Conservation (phyloP, 2,329 filamentous ascomycete species). For the Herpomyces periplanetae region DNA sequence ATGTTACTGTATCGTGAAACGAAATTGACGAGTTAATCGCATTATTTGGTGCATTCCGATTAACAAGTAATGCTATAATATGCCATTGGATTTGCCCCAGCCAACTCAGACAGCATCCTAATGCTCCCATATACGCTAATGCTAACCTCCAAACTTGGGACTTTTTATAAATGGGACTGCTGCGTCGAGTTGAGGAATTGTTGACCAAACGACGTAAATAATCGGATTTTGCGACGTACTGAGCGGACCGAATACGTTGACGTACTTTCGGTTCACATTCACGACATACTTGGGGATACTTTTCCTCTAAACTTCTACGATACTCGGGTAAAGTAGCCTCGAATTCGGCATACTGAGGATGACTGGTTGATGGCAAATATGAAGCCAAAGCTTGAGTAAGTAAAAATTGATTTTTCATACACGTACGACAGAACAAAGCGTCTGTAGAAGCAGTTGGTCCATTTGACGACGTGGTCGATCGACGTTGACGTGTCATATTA, state of each 20-base stretch:
- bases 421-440: conserved; percentile 27
- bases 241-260: conserved; percentile 23
- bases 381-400: conserved; percentile 34
- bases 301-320: conserved; percentile 27
- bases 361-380: conserved; percentile 24
- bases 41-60: background rate
- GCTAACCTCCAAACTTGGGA: too few species aligned
- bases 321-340: conserved; percentile 28
- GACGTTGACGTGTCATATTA: conserved; percentile 6
- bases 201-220: conserved; percentile 34
- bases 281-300: conserved; percentile 60
- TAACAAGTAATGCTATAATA: background rate
- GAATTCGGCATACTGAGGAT: conserved; percentile 26
- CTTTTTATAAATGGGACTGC: too few species aligned
- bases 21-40: background rate
- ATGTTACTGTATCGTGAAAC: background rate
- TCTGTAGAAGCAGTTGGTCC: conserved; percentile 12
- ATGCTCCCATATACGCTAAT: background rate
- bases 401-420: conserved; percentile 56
- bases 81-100: conserved; percentile 1
- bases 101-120: background rate
- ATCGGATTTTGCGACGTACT: conserved; percentile 51
- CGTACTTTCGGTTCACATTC: conserved; percentile 37
- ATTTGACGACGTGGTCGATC: too few species aligned
- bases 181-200: conserved; percentile 9